Base-by-base conservation (phyloP, 495 filamentous ascomycete genomes). In the Collariella sp. region DNA sequence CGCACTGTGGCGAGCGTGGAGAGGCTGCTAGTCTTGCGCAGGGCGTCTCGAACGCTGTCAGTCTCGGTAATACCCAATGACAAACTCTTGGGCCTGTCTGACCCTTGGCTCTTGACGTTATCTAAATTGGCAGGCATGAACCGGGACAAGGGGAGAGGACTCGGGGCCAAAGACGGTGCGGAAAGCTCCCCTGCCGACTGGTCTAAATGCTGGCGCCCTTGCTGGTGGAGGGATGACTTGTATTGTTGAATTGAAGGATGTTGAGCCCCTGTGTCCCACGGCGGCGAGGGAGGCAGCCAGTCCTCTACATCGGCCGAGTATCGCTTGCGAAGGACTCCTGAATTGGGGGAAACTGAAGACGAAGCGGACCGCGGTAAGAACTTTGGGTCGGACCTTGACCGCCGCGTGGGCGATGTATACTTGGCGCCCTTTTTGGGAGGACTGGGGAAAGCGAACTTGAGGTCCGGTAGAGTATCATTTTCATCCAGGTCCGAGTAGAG, bases 11-110 rank as follows among this genome's bases (percentile, higher is more conserved):
- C 5, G 50, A 66, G 16, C 49, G 46, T 42, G 45, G 67, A 42
- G 48, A 65, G 11, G 47, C 61, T 56, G 55, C 51, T 44, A 38
- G 66, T 53, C 52, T 55, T 59, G 64, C 41, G 50, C 24, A 57
- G 33, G 12, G 52, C 19, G 47, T 46, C 29, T 5, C 22, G 35
- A 24, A 35, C 35, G 19, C 29, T 18, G 45, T 46, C 19, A 20
- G 31, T 23, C 11, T 15, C 15, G 9, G 52, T n/a, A n/a, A 46
- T 40, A 39, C 36, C 12, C n/a, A n/a, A n/a, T n/a, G 39, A 50
- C 16, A 55, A 33, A 22, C 54, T 58, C 38, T 34, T 55, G 13
- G 36, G 54, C 36, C 51, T 38, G n/a, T 56, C 41, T 18, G 50
- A 20, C 18, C 9, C 33, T 2, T 11, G 7, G 26, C 16, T 19